Evolutionary conservation across 495 filamentous ascomycete species (phyloP), one percentile per base, ranked within the genome.

Genomic region (Aspergillus cavernicola): DNA sequence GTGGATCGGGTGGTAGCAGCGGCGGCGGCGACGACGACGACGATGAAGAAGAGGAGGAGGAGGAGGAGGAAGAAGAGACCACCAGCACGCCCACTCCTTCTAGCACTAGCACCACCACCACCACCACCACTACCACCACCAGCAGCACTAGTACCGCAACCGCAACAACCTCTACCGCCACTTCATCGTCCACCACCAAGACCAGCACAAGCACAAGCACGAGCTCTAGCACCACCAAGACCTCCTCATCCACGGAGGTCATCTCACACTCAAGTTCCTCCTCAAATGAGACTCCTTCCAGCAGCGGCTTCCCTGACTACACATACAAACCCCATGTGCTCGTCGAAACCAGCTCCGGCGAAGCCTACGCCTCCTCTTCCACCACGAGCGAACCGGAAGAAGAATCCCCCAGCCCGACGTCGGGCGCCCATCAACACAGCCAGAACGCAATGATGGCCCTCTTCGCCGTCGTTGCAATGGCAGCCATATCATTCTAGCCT

Each of bases 281-380:
- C 52, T 42, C n/a, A n/a, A n/a, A 58, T 58, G 45, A 68, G 57
- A 15, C 49, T 55, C 35, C 49, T 57, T 58, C 29, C 56, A 56
- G 42, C 41, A 62, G 47, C 52, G 56, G 36, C 15, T 52, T 52
- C 11, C 56, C 61, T 42, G 64, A 64, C 57, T 68, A 66, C 55
- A 62, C 56, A 28, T 72, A 71, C 55, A 62, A 55, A 16, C 68
- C 68, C 1, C 69, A 72, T 41, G 64, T 65, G 11, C 63, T 72
- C 44, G 50, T 55, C 8, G 62, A 68, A 41, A 70, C 68, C 26
- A 57, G 56, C 35, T 36, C 24, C 22, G 35, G 42, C 24, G 18
- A 28, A 2, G 16, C 16, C 10, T 40, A 12, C 12, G 42, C 52
- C 19, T 54, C 52, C n/a, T 29, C 24, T 16, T 54, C 52, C n/a